phyloP scores from a whole-genome alignment of 2,329 filamentous ascomycete species.

The Aureobasidium sp. region DNA sequence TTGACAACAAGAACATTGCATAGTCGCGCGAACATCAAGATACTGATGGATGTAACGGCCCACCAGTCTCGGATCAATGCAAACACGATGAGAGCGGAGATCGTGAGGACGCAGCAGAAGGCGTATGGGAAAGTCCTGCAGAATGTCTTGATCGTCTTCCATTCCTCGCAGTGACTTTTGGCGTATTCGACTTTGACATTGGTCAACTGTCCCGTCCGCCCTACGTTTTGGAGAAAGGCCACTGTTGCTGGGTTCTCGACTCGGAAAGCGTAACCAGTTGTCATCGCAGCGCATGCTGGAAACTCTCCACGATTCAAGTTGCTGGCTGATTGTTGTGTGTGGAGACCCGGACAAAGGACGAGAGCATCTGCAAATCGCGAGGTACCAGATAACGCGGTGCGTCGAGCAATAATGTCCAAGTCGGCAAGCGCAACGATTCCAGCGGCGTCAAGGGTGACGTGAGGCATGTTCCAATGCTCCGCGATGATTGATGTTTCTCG shows the following conservation, averaged over 20 bases:
- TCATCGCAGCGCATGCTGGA: slow-evolving; percentile 35
- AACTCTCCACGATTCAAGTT: slow-evolving; percentile 39
- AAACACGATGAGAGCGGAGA: slow-evolving; percentile 14
- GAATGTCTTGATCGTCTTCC: neutral
- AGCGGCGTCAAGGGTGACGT: slow-evolving; percentile 30
- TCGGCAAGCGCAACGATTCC: slow-evolving; percentile 54
- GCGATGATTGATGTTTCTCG: neutral
- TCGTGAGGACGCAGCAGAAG: slow-evolving; percentile 13
- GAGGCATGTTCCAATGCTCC: neutral
- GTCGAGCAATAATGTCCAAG: slow-evolving; percentile 46
- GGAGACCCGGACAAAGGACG: slow-evolving; percentile 52
- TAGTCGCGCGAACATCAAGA: slow-evolving; percentile 47
- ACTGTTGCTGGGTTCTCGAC: slow-evolving; percentile 47
- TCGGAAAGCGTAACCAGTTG: slow-evolving; percentile 36
- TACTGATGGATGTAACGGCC: slow-evolving; percentile 40
- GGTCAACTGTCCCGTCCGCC: slow-evolving; percentile 24
- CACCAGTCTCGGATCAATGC: slow-evolving; percentile 28
- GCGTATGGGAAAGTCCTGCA: slow-evolving; percentile 1
- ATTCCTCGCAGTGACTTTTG: neutral
- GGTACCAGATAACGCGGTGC: slow-evolving; percentile 50
- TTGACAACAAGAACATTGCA: slow-evolving; percentile 52
- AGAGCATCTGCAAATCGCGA: slow-evolving; percentile 50
- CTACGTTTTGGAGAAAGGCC: slow-evolving; percentile 36
- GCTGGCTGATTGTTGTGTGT: slow-evolving; percentile 52
- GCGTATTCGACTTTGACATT: slow-evolving; percentile 18